Evolutionary conservation across 176 grass and related monocot genomes (phyloP).

Genomic region (Aegilops longissima): DNA sequence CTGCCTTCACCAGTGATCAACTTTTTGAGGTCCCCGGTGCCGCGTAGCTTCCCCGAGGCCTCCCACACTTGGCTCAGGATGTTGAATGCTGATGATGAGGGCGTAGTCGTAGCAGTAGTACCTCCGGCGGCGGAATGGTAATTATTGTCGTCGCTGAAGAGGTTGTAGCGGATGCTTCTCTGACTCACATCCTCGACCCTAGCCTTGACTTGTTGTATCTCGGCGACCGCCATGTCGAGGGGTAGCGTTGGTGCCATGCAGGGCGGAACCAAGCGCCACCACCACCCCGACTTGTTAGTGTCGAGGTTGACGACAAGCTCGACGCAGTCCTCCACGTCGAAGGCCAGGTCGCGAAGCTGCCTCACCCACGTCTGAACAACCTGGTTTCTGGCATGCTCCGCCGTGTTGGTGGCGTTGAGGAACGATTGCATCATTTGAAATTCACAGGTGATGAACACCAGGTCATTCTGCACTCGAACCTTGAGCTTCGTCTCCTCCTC

Average conservation of each 20-base stretch:
- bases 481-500: too few relatives aligned
- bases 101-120: too few relatives aligned
- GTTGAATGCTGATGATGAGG: not conserved
- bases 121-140: too few relatives aligned
- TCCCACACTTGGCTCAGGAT: not conserved
- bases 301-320: not conserved
- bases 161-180: not conserved
- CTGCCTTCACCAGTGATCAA: not conserved
- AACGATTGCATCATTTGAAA: too few relatives aligned
- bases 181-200: too few relatives aligned
- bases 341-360: not conserved
- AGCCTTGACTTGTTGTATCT: too few relatives aligned
- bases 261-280: not conserved
- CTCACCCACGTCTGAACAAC: not conserved
- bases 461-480: too few relatives aligned
- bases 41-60: not conserved
- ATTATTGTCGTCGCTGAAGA: not conserved
- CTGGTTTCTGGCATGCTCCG: not conserved
- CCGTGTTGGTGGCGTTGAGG: not conserved
- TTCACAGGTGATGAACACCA: too few relatives aligned
- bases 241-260: not conserved
- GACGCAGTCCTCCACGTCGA: not conserved
- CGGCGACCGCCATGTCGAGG: too few relatives aligned
- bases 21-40: not conserved
- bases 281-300: not conserved